Percentiles rank a stretch among this genome's conserved stretches.
Evolutionary conservation across 306 rosid genomes (phyloP).

Genomic region (Vigna nakashimae): DNA sequence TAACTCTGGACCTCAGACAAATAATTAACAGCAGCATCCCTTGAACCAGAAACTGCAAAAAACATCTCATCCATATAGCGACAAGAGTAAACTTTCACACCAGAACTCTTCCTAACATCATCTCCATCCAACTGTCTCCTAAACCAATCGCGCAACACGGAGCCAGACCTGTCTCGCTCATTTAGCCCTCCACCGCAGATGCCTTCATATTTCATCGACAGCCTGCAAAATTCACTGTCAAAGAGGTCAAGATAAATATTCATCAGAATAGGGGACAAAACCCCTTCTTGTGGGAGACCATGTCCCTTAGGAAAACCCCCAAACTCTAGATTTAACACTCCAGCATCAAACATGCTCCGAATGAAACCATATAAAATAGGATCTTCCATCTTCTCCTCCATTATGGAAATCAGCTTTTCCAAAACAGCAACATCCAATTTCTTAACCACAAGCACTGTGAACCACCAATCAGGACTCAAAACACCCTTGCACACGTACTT

Average conservation of each 20-base stretch:
- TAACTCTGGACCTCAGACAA: conserved; percentile 68
- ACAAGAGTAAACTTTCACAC: conserved; percentile 63
- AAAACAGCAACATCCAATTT: conserved; percentile 63
- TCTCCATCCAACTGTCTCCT: conserved; percentile 67
- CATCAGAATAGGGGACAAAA: conserved; percentile 82
- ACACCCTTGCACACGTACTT: conserved; percentile 75
- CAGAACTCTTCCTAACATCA: conserved; percentile 44
- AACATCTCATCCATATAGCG: conserved; percentile 90
- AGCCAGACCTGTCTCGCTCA: conserved; percentile 52
- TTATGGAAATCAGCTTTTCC: conserved; percentile 57
- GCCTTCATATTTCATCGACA: conserved; percentile 88
- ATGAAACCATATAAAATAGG: conserved; percentile 59
- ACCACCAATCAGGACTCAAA: conserved; percentile 84
- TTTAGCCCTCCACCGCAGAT: conserved; percentile 37
- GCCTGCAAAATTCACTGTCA: conserved; percentile 81
- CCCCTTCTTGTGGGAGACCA: conserved; percentile 95
- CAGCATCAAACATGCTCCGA: conserved; percentile 69
- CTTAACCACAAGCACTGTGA: conserved; percentile 65
- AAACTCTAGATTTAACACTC: conserved; percentile 81
- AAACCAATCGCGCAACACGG: conserved; percentile 83
- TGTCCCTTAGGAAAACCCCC: conserved; percentile 91
- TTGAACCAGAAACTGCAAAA: conserved; percentile 76
- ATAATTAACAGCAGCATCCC: conserved; percentile 67
- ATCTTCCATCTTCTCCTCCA: conserved; percentile 87
- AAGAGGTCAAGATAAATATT: conserved; percentile 85